phyloP scores from a whole-genome alignment of 1,284 basidiomycete genomes.

The Cutaneotrichosporon cutaneum region DNA sequence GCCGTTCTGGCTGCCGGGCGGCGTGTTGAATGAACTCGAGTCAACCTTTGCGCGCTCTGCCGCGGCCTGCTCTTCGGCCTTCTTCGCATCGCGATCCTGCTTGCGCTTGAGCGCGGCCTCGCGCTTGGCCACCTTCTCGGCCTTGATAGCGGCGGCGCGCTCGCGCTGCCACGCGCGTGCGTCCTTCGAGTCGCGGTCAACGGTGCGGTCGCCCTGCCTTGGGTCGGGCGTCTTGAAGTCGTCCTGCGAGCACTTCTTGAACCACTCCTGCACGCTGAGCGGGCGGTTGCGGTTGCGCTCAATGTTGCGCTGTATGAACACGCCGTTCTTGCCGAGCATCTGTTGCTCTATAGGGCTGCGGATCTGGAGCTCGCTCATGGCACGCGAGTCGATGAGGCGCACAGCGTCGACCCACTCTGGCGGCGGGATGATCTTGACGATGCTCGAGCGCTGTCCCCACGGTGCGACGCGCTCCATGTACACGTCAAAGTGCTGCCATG shows the following conservation, averaged over 20 bases:
- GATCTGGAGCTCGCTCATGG: slow-evolving; percentile 68
- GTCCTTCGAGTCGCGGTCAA: slow-evolving; percentile 42
- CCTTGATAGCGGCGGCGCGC: slow-evolving; percentile 21
- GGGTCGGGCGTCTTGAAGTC: slow-evolving; percentile 43
- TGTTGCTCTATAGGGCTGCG: slow-evolving; percentile 86
- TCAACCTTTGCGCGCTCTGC: background rate
- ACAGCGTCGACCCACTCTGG: slow-evolving; percentile 79
- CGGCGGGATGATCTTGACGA: slow-evolving; percentile 91
- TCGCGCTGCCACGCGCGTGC: slow-evolving; percentile 32
- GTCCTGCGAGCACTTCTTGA: slow-evolving; percentile 63
- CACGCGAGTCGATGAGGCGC: slow-evolving; percentile 64
- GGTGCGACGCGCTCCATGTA: slow-evolving; percentile 80
- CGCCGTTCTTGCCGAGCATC: slow-evolving; percentile 78
- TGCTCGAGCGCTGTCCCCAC: slow-evolving; percentile 84
- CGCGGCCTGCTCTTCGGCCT: slow-evolving; percentile 18
- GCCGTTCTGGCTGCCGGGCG: background rate
- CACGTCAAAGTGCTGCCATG: slow-evolving; percentile 69
- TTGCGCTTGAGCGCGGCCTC: slow-evolving; percentile 42
- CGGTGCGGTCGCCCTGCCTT: slow-evolving; percentile 35
- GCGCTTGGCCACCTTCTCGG: slow-evolving; percentile 24
- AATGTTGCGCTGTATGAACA: slow-evolving; percentile 88
- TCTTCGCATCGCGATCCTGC: slow-evolving; percentile 13
- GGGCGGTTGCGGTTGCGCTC: slow-evolving; percentile 69
- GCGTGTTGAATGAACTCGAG: slow-evolving; percentile 3
- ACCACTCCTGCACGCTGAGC: slow-evolving; percentile 83